Evolutionary conservation across 495 filamentous ascomycete genomes (phyloP).

Genomic region (Hypoxylon lienhwacheense): DNA sequence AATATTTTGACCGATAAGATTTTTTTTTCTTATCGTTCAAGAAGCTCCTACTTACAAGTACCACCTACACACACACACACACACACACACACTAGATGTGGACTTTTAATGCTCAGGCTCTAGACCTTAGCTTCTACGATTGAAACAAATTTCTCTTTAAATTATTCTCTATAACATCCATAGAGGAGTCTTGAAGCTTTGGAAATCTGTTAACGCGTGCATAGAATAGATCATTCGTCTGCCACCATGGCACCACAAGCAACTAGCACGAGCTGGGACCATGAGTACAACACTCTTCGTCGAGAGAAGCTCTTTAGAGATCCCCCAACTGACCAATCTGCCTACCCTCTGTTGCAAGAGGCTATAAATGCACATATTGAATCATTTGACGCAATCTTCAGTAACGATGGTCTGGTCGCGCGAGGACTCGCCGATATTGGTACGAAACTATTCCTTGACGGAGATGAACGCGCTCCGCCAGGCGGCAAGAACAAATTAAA

Average conservation of each 20-base stretch:
- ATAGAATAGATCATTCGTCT: constrained; percentile 18
- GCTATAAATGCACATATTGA: constrained; percentile 88
- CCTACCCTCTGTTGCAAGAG: constrained; percentile 81
- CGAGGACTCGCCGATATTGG: constrained; percentile 85
- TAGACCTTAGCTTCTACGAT: too few species aligned
- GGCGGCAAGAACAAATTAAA: constrained; percentile 68
- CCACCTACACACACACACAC: too few species aligned
- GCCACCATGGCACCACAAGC: constrained; percentile 58
- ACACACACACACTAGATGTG: too few species aligned
- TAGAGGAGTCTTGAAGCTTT: not conserved
- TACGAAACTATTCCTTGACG: constrained; percentile 82
- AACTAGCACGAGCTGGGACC: constrained; percentile 71
- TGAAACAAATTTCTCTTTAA: not conserved
- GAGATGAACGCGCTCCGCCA: constrained; percentile 58
- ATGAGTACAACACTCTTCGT: constrained; percentile 76
- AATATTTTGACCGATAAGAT: constrained; percentile 29
- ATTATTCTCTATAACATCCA: not conserved
- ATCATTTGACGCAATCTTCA: constrained; percentile 93
- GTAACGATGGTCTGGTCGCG: constrained; percentile 65
- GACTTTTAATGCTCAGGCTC: not conserved
- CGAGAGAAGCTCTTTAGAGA: constrained; percentile 85
- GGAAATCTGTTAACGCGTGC: not conserved
- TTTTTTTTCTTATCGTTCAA: constrained; percentile 21
- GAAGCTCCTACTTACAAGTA: not conserved
- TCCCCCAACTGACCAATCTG: constrained; percentile 81